These are phyloP conservation scores for Linderina pennispora DNA, from an alignment of 192 early-diverging fungal species.

Conservation along the genomic window DNA sequence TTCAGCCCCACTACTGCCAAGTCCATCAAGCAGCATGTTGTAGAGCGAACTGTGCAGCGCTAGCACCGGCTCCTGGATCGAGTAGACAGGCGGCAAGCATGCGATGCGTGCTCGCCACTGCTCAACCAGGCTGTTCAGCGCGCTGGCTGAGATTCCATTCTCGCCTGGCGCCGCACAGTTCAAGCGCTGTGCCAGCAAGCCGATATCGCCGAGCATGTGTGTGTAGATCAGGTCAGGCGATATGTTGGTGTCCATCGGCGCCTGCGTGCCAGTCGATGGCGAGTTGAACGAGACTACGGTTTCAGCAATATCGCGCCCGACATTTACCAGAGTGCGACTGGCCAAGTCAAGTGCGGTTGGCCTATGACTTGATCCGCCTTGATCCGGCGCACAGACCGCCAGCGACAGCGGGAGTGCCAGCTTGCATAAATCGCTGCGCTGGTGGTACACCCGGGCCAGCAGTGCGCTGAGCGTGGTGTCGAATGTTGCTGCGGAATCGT, in stretches of 20 bases:
- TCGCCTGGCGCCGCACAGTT: not conserved
- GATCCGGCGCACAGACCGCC: not conserved
- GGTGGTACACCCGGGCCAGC: not conserved
- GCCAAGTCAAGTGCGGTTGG: constrained; percentile 3
- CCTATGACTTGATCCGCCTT: no score
- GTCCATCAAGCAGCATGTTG: constrained; percentile 11
- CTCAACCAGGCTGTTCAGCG: constrained; percentile 12
- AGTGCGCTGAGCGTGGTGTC: not conserved
- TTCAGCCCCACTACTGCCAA: not conserved
- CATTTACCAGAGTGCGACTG: constrained; percentile 6
- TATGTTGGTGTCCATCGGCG: not conserved
- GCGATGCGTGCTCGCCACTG: constrained; percentile 31
- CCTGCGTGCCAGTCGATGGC: not conserved
- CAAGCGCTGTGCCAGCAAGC: constrained; percentile 13
- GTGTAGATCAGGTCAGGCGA: constrained; percentile 23
- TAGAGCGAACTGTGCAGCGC: constrained; percentile 37
- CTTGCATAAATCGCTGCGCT: not conserved
- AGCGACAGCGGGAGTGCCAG: constrained; percentile 6
- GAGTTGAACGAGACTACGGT: constrained; percentile 2
- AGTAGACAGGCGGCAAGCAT: constrained; percentile 23
- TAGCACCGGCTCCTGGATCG: constrained; percentile 40
- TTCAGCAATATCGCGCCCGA: constrained; percentile 21
- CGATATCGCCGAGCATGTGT: constrained; percentile 44
- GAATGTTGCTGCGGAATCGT: no score
- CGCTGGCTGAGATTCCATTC: not conserved